Percentiles rank a stretch among this genome's conserved stretches.
These are phyloP conservation scores for Coniophora puteana DNA, from an alignment of 1,284 basidiomycete genomes.

Conservation along the genomic window DNA sequence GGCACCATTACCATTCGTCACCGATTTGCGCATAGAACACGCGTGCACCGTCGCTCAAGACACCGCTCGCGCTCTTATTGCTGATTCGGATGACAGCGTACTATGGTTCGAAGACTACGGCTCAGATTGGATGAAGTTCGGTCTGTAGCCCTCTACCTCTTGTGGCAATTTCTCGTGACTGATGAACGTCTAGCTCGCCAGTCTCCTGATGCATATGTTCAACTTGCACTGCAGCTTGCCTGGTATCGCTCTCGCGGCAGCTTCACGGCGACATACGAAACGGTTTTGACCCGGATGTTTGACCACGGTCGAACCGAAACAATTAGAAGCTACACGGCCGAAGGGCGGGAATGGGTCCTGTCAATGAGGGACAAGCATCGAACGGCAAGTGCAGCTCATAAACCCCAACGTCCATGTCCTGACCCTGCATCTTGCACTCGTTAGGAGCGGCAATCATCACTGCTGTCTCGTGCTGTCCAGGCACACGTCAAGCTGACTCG, in stretches of 20 bases:
- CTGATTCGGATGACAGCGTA: conserved; percentile 82
- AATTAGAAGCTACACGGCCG: conserved; percentile 75
- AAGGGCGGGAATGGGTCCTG: conserved; percentile 69
- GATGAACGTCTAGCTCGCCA: conserved; percentile 51
- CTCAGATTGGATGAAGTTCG: conserved; percentile 81
- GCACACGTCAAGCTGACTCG: conserved; percentile 78
- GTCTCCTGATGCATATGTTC: conserved; percentile 88
- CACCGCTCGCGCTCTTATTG: conserved; percentile 60
- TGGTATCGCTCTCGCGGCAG: conserved; percentile 79
- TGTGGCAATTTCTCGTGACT: not conserved
- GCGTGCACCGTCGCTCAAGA: conserved; percentile 62
- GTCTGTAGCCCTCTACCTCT: not conserved
- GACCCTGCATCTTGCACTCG: not conserved
- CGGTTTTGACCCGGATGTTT: conserved; percentile 89
- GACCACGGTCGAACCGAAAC: conserved; percentile 92
- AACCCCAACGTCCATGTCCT: conserved; percentile 14
- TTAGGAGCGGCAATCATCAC: conserved; percentile 1
- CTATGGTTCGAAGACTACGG: conserved; percentile 89
- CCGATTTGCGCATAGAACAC: conserved; percentile 56
- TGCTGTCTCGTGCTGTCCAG: conserved; percentile 65
- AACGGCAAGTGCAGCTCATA: not conserved
- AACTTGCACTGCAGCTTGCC: conserved; percentile 92
- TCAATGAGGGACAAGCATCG: conserved; percentile 29
- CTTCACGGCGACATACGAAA: conserved; percentile 94
- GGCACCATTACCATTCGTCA: conserved; percentile 74